A percentile compares a stretch with the other conserved stretches of the same genome.
Conservation (phyloP, 495 filamentous ascomycete species). For the Penicillium psychrofluorescens region DNA sequence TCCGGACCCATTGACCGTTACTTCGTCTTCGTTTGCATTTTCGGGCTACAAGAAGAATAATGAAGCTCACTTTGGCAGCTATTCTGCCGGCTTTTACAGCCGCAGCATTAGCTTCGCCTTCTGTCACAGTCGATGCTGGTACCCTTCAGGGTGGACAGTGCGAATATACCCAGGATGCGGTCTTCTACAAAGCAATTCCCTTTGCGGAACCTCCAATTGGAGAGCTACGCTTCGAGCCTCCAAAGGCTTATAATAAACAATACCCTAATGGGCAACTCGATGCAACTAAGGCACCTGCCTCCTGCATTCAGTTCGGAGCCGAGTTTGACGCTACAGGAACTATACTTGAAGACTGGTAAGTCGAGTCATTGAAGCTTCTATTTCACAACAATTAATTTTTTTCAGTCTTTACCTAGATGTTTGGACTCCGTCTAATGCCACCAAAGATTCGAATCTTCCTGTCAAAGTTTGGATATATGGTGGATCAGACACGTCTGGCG, state of each 20-base stretch:
- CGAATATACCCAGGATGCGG: conserved; percentile 21
- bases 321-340: conserved; percentile 11
- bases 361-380: background rate
- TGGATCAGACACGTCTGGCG: conserved; percentile 16
- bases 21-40: too few species aligned
- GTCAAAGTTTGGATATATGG: conserved; percentile 38
- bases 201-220: conserved; percentile 21
- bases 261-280: conserved; percentile 6
- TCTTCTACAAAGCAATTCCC: conserved; percentile 19
- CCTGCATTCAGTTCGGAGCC: conserved; percentile 26
- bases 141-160: conserved; percentile 4
- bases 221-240: conserved; percentile 14
- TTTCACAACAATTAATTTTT: conserved; percentile 2
- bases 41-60: background rate
- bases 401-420: conserved; percentile 16
- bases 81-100: conserved; percentile 3
- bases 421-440: conserved; percentile 21
- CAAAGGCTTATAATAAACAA: conserved; percentile 4
- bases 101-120: conserved; percentile 3
- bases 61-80: conserved; percentile 18
- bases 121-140: conserved; percentile 3
- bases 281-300: conserved; percentile 10
- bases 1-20: too few species aligned
- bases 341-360: conserved; percentile 24
- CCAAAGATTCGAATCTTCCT: conserved; percentile 28